These are phyloP conservation scores for Exophiala alcalophila DNA, from an alignment of 2,329 filamentous ascomycete species.

Conservation along the genomic window DNA sequence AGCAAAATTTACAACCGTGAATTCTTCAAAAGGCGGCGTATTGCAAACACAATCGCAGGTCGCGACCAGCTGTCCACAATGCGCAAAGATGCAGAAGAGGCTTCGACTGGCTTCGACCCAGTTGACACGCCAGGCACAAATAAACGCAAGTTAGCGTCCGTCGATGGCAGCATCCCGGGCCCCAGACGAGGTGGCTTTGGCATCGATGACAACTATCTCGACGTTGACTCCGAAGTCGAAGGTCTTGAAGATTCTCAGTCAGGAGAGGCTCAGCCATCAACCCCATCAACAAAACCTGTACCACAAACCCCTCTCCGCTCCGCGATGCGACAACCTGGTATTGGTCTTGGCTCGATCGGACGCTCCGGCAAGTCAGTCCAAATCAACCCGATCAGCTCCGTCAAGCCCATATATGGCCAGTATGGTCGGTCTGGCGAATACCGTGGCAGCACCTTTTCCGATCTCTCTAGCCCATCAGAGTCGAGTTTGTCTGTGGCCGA, in stretches of 20 bases:
- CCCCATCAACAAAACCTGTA: slow-evolving; percentile 6
- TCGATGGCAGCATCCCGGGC: slow-evolving; percentile 19
- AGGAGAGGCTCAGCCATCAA: slow-evolving; percentile 13
- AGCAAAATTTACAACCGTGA: slow-evolving; percentile 17
- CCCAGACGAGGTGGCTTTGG: slow-evolving; percentile 21
- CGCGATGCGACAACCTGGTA: slow-evolving; percentile 16
- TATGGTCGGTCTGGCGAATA: slow-evolving; percentile 25
- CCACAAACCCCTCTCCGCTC: slow-evolving; percentile 22
- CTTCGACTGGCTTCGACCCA: slow-evolving; percentile 17
- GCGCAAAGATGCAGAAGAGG: background rate
- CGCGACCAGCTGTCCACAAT: slow-evolving; percentile 10
- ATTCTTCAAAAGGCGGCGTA: slow-evolving; percentile 21
- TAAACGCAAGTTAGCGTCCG: slow-evolving; percentile 22
- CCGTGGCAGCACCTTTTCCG: slow-evolving; percentile 24
- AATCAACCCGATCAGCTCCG: slow-evolving; percentile 19
- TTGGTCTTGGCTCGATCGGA: slow-evolving; percentile 9
- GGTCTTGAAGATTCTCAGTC: slow-evolving; percentile 16
- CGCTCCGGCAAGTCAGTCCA: slow-evolving; percentile 23
- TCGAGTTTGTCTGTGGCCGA: slow-evolving; percentile 13
- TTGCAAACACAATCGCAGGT: slow-evolving; percentile 14
- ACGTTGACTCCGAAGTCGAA: slow-evolving; percentile 21
- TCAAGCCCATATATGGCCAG: slow-evolving; percentile 23
- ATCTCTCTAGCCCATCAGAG: slow-evolving; percentile 8
- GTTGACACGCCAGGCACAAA: slow-evolving; percentile 16
- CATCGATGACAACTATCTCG: slow-evolving; percentile 26